Percentiles rank a stretch among this genome's conserved stretches.
These are phyloP conservation scores for Russula emetica DNA, from an alignment of 768 basidiomycete species.

Conservation along the genomic window DNA sequence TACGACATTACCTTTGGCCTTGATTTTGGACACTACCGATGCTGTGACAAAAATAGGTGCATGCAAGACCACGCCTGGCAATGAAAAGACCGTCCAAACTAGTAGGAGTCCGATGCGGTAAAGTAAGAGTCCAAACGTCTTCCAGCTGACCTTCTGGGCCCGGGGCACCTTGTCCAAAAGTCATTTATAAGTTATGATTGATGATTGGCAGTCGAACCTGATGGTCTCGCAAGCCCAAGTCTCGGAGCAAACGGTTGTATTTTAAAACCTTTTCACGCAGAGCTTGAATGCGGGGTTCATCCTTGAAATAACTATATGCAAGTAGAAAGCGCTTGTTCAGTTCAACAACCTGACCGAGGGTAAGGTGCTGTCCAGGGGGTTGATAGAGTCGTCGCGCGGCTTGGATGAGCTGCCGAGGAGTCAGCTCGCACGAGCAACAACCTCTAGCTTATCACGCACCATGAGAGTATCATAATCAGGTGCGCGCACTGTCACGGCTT, in stretches of 20 bases:
- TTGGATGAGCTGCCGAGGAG: slow-evolving; percentile 70
- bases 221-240: slow-evolving; percentile 90
- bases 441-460: slow-evolving; percentile 45
- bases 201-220: slow-evolving; percentile 49
- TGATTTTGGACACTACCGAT: slow-evolving; percentile 76
- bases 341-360: slow-evolving; percentile 92
- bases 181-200: slow-evolving; percentile 11
- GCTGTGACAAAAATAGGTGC: slow-evolving; percentile 90
- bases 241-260: slow-evolving; percentile 83
- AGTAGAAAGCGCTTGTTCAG: slow-evolving; percentile 88
- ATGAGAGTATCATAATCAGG: slow-evolving; percentile 98
- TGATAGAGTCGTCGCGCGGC: slow-evolving; percentile 90
- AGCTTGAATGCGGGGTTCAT: slow-evolving; percentile 82
- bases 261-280: slow-evolving; percentile 74
- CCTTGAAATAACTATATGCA: slow-evolving; percentile 86
- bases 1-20: slow-evolving; percentile 67
- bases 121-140: slow-evolving; percentile 72
- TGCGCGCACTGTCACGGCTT: slow-evolving; percentile 92
- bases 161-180: slow-evolving; percentile 62
- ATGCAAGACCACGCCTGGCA: slow-evolving; percentile 88
- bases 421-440: neutral
- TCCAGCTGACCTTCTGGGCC: slow-evolving; percentile 81
- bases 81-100: slow-evolving; percentile 76
- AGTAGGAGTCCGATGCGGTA: slow-evolving; percentile 76
- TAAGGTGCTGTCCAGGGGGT: slow-evolving; percentile 88